Evolutionary conservation across 2,329 filamentous ascomycete genomes (phyloP).

Genomic region (Colletotrichum navitas): DNA sequence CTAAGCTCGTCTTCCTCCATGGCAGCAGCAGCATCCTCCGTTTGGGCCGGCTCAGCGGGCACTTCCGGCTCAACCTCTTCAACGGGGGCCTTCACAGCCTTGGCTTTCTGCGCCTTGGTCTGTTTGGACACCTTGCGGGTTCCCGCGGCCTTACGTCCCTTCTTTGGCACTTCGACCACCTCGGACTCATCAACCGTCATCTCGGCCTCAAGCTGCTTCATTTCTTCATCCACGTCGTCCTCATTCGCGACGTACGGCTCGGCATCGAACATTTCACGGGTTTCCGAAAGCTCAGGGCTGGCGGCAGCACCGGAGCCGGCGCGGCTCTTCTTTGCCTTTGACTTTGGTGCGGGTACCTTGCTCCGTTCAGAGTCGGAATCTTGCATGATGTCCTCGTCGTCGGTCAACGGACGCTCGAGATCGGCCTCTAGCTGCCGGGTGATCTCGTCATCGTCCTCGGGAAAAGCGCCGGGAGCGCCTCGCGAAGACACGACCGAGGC

Average conservation of each 20-base stretch:
- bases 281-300: slow-evolving; percentile 49
- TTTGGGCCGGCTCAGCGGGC: slow-evolving; percentile 16
- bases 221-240: slow-evolving; percentile 63
- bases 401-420: slow-evolving; percentile 67
- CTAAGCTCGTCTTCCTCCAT: slow-evolving; percentile 55
- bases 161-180: slow-evolving; percentile 63
- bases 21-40: slow-evolving; percentile 34
- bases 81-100: slow-evolving; percentile 47
- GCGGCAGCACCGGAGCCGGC: slow-evolving; percentile 47
- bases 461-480: slow-evolving; percentile 56
- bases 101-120: slow-evolving; percentile 60
- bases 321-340: slow-evolving; percentile 48
- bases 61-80: slow-evolving; percentile 46
- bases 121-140: slow-evolving; percentile 66
- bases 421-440: slow-evolving; percentile 76
- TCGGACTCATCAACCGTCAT: slow-evolving; percentile 55
- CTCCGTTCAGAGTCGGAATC: slow-evolving; percentile 61
- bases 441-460: slow-evolving; percentile 69
- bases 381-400: slow-evolving; percentile 63
- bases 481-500: slow-evolving; percentile 55
- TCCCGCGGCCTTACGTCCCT: slow-evolving; percentile 64
- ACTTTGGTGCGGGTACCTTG: slow-evolving; percentile 50
- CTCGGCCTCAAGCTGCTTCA: slow-evolving; percentile 63
- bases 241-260: slow-evolving; percentile 60
- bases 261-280: slow-evolving; percentile 68